Conservation (phyloP, 2,329 filamentous ascomycete species). For the Colletotrichum tofieldiae region DNA sequence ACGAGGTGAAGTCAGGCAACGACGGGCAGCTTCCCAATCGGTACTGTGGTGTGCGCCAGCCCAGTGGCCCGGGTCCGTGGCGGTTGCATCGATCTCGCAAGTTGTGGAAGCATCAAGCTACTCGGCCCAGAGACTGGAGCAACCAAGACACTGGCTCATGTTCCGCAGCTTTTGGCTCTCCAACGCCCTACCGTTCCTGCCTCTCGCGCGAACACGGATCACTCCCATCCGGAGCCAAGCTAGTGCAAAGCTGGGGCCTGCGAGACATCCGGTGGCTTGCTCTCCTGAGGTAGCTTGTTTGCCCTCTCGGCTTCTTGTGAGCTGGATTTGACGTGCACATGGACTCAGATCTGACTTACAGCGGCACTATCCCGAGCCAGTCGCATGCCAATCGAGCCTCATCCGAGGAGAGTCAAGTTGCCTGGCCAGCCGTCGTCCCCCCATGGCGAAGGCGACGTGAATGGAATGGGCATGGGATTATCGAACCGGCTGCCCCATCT, state of each 20-base stretch:
- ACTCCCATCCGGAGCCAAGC: neutral
- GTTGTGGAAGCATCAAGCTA: conserved; percentile 4
- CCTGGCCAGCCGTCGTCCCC: neutral
- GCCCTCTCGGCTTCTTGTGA: neutral
- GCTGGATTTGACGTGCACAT: neutral
- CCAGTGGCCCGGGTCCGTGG: conserved; percentile 27
- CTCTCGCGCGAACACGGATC: conserved; percentile 8
- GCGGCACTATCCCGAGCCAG: neutral
- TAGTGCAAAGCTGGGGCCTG: neutral
- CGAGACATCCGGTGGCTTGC: neutral
- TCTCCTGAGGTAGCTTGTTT: neutral
- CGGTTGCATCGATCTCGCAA: conserved; percentile 17
- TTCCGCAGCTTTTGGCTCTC: neutral
- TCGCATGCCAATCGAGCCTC: neutral
- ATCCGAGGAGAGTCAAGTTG: neutral
- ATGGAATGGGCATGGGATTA: neutral
- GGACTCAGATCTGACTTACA: neutral
- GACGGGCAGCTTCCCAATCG: conserved; percentile 8
- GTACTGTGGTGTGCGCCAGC: neutral
- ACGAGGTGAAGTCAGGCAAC: neutral
- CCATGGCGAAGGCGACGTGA: neutral
- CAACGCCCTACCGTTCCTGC: neutral
- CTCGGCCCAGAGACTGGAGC: neutral
- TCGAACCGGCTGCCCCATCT: neutral
- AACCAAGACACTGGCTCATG: neutral